Evolutionary conservation across 176 grass and related monocot genomes (phyloP).

Genomic region (Puccinellia tenuiflora): DNA sequence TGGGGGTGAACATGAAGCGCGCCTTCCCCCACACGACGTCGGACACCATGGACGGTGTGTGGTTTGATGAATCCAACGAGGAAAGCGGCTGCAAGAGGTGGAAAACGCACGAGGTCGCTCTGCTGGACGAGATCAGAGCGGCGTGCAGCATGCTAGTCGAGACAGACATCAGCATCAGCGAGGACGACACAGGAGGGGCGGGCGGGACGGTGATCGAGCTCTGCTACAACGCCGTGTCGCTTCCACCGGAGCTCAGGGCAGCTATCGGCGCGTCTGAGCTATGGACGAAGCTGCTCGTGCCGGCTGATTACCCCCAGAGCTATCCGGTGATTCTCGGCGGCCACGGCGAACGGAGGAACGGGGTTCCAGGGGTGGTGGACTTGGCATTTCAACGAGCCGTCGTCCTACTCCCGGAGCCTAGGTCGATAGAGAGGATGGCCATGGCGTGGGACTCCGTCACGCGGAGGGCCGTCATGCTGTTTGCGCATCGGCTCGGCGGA

Average conservation of each 20-base stretch:
- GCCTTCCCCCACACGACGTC: background rate
- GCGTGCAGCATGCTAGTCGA: background rate
- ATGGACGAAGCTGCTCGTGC: too few species aligned
- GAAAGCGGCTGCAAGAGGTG: constrained; percentile 1
- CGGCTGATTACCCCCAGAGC: too few species aligned
- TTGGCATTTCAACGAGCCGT: too few species aligned
- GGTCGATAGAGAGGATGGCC: too few species aligned
- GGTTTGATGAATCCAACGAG: background rate
- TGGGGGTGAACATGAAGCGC: background rate
- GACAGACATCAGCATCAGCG: background rate
- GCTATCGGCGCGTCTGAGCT: background rate
- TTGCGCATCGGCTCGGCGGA: too few species aligned
- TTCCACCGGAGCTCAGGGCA: background rate
- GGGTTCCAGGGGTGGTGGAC: too few species aligned
- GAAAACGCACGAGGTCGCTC: background rate
- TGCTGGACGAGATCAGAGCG: background rate
- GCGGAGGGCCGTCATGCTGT: too few species aligned
- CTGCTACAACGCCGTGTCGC: background rate
- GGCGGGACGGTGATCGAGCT: background rate
- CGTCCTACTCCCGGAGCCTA: too few species aligned
- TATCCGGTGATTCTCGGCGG: too few species aligned
- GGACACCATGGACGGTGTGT: background rate
- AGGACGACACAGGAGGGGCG: background rate
- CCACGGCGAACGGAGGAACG: too few species aligned
- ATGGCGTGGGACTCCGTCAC: too few species aligned